Evolutionary conservation across 495 filamentous ascomycete genomes (phyloP).

Genomic region (Annulohypoxylon moriforme): DNA sequence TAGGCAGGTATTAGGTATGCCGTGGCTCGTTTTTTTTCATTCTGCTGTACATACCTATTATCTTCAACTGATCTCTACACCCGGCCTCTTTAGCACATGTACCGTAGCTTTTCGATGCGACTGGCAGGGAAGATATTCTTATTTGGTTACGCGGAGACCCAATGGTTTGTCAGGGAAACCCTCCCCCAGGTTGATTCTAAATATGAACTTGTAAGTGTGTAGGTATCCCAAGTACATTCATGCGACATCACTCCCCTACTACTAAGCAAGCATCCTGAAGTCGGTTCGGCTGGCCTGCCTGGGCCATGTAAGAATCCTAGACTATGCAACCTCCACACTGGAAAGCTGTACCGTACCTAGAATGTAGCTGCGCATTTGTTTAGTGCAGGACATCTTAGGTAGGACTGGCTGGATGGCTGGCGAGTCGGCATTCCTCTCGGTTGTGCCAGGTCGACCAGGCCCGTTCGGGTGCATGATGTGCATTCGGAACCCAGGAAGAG

Average conservation of each 20-base stretch:
- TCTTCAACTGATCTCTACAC: slow-evolving; percentile 17
- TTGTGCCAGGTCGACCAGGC: slow-evolving; percentile 41
- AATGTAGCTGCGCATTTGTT: slow-evolving; percentile 33
- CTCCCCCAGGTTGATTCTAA: slow-evolving; percentile 41
- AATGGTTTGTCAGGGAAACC: slow-evolving; percentile 27
- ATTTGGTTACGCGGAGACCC: slow-evolving; percentile 22
- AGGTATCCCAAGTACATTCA: slow-evolving; percentile 31
- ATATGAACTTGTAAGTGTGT: slow-evolving; percentile 29
- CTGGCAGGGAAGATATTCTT: slow-evolving; percentile 24
- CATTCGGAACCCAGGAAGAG: slow-evolving; percentile 43
- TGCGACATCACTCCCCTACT: slow-evolving; percentile 36
- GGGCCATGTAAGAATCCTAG: slow-evolving; percentile 41
- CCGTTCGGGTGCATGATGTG: slow-evolving; percentile 47
- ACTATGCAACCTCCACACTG: slow-evolving; percentile 47
- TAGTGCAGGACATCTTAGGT: slow-evolving; percentile 39
- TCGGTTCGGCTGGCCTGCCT: slow-evolving; percentile 38
- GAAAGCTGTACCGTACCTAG: slow-evolving; percentile 39
- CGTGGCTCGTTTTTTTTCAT: not conserved
- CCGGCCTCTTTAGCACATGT: slow-evolving; percentile 10
- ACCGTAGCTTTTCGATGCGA: slow-evolving; percentile 10
- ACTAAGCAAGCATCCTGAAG: slow-evolving; percentile 35
- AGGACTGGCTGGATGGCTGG: slow-evolving; percentile 43
- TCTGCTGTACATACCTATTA: slow-evolving; percentile 14
- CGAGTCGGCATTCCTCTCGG: slow-evolving; percentile 45
- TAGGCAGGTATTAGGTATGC: not conserved